Evolutionary conservation across 2,329 filamentous ascomycete genomes (phyloP).

Genomic region (Chaetomium sp.): DNA sequence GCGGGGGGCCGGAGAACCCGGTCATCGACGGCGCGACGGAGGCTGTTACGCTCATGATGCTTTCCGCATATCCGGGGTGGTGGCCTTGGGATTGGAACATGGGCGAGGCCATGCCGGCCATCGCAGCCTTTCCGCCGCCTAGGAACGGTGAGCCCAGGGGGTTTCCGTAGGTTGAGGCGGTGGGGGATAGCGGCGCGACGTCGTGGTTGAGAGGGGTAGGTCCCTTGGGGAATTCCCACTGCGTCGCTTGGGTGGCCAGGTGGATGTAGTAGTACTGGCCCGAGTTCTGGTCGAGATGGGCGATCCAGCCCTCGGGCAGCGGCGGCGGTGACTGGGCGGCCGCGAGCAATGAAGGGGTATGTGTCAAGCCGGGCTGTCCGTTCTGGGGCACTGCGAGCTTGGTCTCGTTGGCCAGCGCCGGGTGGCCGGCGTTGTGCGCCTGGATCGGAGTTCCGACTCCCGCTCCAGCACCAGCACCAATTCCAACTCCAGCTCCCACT

Average conservation of each 20-base stretch:
- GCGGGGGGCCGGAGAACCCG: constrained; percentile 86
- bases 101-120: constrained; percentile 71
- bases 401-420: constrained; percentile 79
- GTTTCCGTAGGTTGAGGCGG: constrained; percentile 69
- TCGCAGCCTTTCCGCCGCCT: constrained; percentile 56
- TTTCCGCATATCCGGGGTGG: constrained; percentile 74
- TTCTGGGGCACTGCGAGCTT: constrained; percentile 41
- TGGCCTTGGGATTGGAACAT: constrained; percentile 70
- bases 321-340: constrained; percentile 80
- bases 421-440: constrained; percentile 16
- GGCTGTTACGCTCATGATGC: constrained; percentile 73
- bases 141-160: constrained; percentile 64
- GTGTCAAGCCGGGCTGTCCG: constrained; percentile 41
- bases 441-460: neutral
- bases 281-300: constrained; percentile 89
- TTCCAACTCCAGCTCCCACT: too few relatives aligned
- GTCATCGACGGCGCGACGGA: constrained; percentile 67
- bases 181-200: constrained; percentile 74
- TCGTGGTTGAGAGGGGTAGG: constrained; percentile 85
- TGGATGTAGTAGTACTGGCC: constrained; percentile 99
- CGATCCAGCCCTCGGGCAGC: constrained; percentile 95
- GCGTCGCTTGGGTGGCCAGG: constrained; percentile 86
- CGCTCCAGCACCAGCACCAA: too few relatives aligned
- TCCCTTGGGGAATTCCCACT: constrained; percentile 98
- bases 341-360: constrained; percentile 40